Evolutionary conservation across 495 filamentous ascomycete species (phyloP).

Genomic region (Penicillium desertorum): DNA sequence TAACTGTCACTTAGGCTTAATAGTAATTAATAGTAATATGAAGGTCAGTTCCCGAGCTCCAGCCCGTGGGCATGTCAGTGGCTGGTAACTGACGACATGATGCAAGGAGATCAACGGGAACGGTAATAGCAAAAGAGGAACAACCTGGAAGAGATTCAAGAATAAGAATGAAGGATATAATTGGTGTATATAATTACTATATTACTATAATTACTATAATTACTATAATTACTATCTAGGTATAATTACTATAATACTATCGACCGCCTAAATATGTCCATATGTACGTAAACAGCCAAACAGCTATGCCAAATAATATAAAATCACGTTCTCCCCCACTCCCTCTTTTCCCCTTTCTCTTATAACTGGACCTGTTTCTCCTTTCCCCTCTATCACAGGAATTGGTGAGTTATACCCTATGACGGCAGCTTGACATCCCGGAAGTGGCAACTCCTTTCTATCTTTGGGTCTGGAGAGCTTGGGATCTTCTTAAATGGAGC

Average conservation of each 20-base stretch:
- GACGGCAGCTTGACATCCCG: constrained; percentile 37
- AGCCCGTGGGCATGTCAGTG: constrained; percentile 12
- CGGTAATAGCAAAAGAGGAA: background rate
- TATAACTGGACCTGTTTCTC: constrained; percentile 10
- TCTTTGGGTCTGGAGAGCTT: background rate
- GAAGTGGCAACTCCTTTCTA: constrained; percentile 32
- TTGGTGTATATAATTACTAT: too few species aligned
- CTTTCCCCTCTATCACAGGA: constrained; percentile 4
- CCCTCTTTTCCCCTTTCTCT: constrained; percentile 12
- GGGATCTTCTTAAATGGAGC: background rate
- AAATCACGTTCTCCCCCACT: constrained; percentile 26
- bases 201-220: too few species aligned
- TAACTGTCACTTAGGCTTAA: too few species aligned
- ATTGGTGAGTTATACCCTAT: constrained; percentile 20
- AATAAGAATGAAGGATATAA: too few species aligned
- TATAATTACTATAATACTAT: too few species aligned
- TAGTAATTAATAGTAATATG: too few species aligned
- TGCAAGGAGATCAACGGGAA: constrained; percentile 14
- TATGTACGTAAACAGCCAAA: background rate
- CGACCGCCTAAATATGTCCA: too few species aligned
- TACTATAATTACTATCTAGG: too few species aligned
- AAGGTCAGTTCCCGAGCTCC: constrained; percentile 8
- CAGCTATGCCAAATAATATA: background rate
- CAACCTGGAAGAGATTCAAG: too few species aligned
- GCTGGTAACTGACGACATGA: constrained; percentile 17